A percentile compares a stretch with the other conserved stretches of the same genome.
Evolutionary conservation across 805 yeast species (phyloP).

Genomic region (Candida ponderosae): DNA sequence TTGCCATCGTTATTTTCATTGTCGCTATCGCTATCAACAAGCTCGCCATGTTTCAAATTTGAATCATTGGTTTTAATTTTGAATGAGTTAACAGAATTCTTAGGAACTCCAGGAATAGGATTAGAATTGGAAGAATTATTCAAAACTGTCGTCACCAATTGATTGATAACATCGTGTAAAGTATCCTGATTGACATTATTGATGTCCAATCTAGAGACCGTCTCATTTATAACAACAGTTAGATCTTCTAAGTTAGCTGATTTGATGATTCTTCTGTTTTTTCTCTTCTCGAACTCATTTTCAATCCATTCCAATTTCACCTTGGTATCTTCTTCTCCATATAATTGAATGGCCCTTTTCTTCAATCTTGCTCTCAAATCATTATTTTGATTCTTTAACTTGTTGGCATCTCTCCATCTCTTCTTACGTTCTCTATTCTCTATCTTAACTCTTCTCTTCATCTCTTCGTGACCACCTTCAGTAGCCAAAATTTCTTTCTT

Average conservation of each 20-base stretch:
- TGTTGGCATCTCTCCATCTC: constrained; percentile 77
- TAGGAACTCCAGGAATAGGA: constrained; percentile 19
- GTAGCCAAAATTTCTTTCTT: constrained; percentile 9
- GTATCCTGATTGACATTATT: constrained; percentile 34
- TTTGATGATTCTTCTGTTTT: constrained; percentile 48
- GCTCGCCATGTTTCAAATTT: too few relatives aligned
- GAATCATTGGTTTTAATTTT: constrained; percentile 9
- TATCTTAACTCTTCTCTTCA: constrained; percentile 48
- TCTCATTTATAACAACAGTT: constrained; percentile 18
- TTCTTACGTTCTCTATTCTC: constrained; percentile 76
- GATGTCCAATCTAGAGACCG: constrained; percentile 32
- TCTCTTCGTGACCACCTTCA: constrained; percentile 22
- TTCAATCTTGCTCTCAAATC: constrained; percentile 75
- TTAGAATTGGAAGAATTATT: constrained; percentile 3
- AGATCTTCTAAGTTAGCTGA: constrained; percentile 24
- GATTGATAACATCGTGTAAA: constrained; percentile 16
- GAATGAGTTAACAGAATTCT: constrained; percentile 23
- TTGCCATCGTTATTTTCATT: too few relatives aligned
- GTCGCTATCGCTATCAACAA: too few relatives aligned
- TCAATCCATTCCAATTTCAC: constrained; percentile 66
- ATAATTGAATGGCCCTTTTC: constrained; percentile 60
- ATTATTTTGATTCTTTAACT: constrained; percentile 77
- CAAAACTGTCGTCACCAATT: constrained; percentile 14
- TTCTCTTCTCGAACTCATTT: constrained; percentile 60
- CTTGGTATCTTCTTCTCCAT: constrained; percentile 51